Conservation (phyloP, 768 basidiomycete genomes). For the Termitomyces sp. region DNA sequence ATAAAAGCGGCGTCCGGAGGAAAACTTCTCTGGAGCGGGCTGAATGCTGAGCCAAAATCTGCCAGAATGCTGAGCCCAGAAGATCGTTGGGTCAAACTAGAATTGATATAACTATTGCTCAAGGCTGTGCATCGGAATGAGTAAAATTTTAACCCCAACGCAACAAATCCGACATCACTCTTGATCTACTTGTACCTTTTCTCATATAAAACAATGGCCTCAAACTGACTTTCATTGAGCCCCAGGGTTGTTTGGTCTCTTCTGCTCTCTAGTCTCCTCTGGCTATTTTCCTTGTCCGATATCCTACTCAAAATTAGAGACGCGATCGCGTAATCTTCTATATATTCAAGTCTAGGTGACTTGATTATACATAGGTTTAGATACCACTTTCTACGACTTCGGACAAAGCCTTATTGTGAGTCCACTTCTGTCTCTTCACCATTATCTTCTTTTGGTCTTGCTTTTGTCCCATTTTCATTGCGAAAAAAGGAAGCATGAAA, state of each 20-base stretch:
- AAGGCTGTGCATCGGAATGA: slow-evolving; percentile 10
- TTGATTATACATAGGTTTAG: background rate
- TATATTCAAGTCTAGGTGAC: background rate
- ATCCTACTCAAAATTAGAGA: slow-evolving; percentile 2
- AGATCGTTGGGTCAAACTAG: too few species aligned
- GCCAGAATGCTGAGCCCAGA: background rate
- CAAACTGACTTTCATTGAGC: background rate
- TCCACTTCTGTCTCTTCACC: background rate
- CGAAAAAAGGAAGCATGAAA: background rate
- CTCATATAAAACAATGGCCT: background rate
- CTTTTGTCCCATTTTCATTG: background rate
- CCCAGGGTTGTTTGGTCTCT: background rate
- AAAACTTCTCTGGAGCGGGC: background rate
- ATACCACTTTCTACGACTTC: background rate
- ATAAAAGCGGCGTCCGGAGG: slow-evolving; percentile 1
- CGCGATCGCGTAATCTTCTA: background rate
- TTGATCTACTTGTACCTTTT: background rate
- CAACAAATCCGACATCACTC: background rate
- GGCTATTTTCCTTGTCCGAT: background rate
- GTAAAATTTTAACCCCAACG: slow-evolving; percentile 7
- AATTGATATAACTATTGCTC: background rate
- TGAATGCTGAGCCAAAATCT: background rate
- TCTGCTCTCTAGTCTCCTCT: background rate
- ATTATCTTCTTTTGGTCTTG: slow-evolving; percentile 2
- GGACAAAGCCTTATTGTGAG: slow-evolving; percentile 9